These are phyloP conservation scores for Colletotrichum sp. DNA, from an alignment of 2,329 filamentous ascomycete species.

Conservation along the genomic window DNA sequence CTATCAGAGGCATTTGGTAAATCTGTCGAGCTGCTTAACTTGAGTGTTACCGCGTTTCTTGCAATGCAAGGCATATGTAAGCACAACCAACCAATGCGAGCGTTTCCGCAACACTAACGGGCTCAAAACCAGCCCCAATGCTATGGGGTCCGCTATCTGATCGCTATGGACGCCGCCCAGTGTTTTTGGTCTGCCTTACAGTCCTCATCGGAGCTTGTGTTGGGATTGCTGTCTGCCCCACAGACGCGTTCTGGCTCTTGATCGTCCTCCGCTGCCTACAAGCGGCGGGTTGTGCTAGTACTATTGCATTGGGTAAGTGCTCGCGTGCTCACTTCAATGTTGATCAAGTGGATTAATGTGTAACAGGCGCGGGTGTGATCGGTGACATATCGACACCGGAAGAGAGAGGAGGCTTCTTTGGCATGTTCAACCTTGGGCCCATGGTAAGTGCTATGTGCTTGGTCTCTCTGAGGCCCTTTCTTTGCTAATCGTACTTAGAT, in stretches of 20 bases:
- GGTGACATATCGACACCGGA: conserved; percentile 35
- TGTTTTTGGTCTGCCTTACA: conserved; percentile 32
- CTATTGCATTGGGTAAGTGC: conserved; percentile 28
- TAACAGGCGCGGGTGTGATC: conserved; percentile 32
- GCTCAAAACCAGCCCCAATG: conserved; percentile 27
- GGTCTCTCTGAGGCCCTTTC: neutral
- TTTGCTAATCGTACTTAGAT: conserved; percentile 23
- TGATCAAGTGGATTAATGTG: neutral
- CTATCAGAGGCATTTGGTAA: conserved; percentile 29
- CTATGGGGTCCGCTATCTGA: conserved; percentile 39
- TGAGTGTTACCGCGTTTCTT: conserved; percentile 36
- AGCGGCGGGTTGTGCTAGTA: conserved; percentile 37
- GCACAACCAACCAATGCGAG: fast-evolving
- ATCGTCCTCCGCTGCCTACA: conserved; percentile 34
- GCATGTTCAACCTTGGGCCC: conserved; percentile 36
- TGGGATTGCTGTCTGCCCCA: conserved; percentile 35
- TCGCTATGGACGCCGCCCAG: conserved; percentile 32
- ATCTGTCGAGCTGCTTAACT: conserved; percentile 33
- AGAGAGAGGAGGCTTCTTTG: conserved; percentile 36
- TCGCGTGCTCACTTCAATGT: neutral
- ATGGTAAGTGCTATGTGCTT: conserved; percentile 20
- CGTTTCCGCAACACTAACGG: fast-evolving
- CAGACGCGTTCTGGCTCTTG: conserved; percentile 34
- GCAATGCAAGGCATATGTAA: conserved; percentile 31
- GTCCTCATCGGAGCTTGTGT: conserved; percentile 35